A percentile compares a stretch with the other conserved stretches of the same genome.
phyloP scores from a whole-genome alignment of 148 eudicot genomes.

The Silene conica region DNA sequence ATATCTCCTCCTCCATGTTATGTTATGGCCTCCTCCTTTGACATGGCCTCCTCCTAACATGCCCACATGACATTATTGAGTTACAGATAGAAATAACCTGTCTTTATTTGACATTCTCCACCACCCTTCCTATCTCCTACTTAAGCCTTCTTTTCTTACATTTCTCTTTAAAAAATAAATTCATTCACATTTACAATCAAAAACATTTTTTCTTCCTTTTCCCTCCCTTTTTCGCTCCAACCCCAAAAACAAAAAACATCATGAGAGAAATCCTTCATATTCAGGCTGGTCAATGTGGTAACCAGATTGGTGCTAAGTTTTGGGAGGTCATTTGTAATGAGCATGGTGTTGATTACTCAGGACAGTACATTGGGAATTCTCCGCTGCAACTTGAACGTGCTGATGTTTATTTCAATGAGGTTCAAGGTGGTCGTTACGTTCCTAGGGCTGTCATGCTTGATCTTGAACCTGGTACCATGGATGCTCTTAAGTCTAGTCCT shows the following conservation, averaged over 20 bases:
- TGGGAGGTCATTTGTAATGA: conserved; percentile 49
- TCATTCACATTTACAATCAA: not conserved
- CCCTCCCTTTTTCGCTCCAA: not conserved
- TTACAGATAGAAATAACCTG: conserved; percentile 6
- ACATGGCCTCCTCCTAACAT: conserved; percentile 36
- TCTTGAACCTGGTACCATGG: conserved; percentile 54
- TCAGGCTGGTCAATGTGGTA: conserved; percentile 46
- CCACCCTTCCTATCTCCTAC: not conserved
- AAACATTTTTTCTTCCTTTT: not conserved
- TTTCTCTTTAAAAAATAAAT: not conserved
- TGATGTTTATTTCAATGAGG: conserved; percentile 46
- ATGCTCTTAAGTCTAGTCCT: conserved; percentile 41
- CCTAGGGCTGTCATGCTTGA: conserved; percentile 49
- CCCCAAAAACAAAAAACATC: not conserved
- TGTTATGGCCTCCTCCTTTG: conserved; percentile 21
- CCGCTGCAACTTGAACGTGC: conserved; percentile 39
- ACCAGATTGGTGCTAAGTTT: conserved; percentile 50
- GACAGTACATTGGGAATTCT: conserved; percentile 36
- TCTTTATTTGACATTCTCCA: not conserved
- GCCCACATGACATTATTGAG: conserved; percentile 42
- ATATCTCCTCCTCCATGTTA: conserved; percentile 28
- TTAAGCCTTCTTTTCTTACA: not conserved
- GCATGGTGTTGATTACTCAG: conserved; percentile 45
- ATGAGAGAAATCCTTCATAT: conserved; percentile 50
- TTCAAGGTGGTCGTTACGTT: conserved; percentile 44